Conservation (phyloP, 108 stramenopile species). For the Seminavis robusta region DNA sequence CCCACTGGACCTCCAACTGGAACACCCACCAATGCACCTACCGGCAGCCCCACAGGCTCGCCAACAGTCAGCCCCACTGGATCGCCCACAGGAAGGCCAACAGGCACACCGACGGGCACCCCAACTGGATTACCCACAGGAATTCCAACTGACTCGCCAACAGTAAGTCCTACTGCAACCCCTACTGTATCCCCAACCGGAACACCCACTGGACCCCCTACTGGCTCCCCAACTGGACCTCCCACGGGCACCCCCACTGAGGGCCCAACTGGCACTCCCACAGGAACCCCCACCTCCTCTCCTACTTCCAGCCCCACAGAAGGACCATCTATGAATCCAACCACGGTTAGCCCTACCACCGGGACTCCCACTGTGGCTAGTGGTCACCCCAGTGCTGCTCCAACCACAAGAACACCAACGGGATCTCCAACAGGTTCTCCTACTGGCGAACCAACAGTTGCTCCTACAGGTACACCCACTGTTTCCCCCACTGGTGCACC, state of each 20-base stretch:
- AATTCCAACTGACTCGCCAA: background rate
- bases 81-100: background rate
- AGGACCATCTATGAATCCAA: background rate
- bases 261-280: background rate
- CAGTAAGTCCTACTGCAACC: background rate
- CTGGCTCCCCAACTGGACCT: background rate
- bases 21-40: background rate
- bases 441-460: background rate
- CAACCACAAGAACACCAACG: background rate
- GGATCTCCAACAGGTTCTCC: background rate
- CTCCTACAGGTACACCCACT: background rate
- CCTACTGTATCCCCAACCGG: background rate
- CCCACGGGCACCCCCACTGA: background rate
- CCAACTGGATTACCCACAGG: background rate
- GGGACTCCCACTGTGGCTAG: background rate
- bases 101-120: background rate
- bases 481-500: background rate
- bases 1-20: background rate
- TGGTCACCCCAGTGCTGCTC: background rate
- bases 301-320: background rate
- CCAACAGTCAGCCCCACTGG: background rate
- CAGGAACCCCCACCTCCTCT: background rate
- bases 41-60: background rate
- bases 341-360: background rate
- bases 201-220: background rate